Evolutionary conservation across 345 rosid genomes (phyloP), one percentile per base, ranked within the genome.

Genomic region (Reutealis trisperma): DNA sequence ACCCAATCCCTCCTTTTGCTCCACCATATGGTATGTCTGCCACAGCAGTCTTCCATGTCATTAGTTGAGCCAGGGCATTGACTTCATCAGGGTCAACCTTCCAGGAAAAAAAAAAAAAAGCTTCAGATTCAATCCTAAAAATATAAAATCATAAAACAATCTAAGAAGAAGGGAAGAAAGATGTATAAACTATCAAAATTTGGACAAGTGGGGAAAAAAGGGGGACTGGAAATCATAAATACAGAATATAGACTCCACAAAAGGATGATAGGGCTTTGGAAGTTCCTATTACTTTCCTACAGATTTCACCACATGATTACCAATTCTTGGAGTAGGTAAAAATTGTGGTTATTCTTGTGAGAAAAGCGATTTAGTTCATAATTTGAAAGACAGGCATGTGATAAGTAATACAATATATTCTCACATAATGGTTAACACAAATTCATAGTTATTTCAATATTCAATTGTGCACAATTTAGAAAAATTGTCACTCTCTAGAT

Each of bases 11-110:
- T 55, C 98, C 98, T 85, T 95, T 95, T 13, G 99, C 99, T 69
- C 99, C 98, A 34, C 97, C 99, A 67, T 95, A 95, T 3, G 99
- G 99, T 75, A 93, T 93, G 75, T 95, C 92, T 10, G 91, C 99
- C 19, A 93, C 99, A 8, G 97, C 99, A 21, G 97, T 92, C 86
- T 95, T 95, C 99, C 99, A 95, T 32, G 98, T 95, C 99, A 95
- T 95, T 44, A 95, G 79, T 82, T 95, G 99, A 79, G 99, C 99
- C 72, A 95, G 77, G 25, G 99, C 99, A 83, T 95, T 95, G 18
- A 95, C 98, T 87, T 95, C 98, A 92, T 95, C 96, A 0, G 93
- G 97, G 57, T 95, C 98, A 78, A 95, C 99, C 99, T 95, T 79
- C 54, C 57, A 76, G 41, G 24, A 18, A 52, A 74, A 79, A 58